Evolutionary conservation across 2,329 filamentous ascomycete species (phyloP), one percentile per base, ranked within the genome.

Genomic region (Massarina eburnea): DNA sequence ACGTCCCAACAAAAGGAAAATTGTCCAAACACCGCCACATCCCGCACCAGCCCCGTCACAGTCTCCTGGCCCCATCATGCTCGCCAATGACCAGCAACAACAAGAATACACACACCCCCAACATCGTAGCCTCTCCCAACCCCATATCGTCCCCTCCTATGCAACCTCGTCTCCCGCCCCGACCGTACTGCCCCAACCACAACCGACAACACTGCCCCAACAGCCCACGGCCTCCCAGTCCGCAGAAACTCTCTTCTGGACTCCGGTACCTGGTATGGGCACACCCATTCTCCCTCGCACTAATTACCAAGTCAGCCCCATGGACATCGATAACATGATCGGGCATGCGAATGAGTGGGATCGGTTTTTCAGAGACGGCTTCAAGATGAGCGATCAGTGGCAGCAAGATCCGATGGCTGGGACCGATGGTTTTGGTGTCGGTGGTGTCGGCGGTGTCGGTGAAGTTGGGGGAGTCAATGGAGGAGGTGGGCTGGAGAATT

Each of bases 211-310:
- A 8, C 26, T 46, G 4, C 29, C 52, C 26, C 49, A 46, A 18
- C 45, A 45, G 1, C 35, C 56, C 8, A 52, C 53, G 8, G 45
- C 53, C 19, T 49, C 45, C 33, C 10, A 24, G 18, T 39, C 54
- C 1, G 49, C 54, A 18, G 60, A 64, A 32, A 47, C 52, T 8
- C 55, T 64, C 33, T 66, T 66, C 41, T 62, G 61, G 73, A 71
- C 69, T 10, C 72, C 73, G 1, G 70, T 74, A 10, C 64, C 67
- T 1, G 66, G 67, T 2, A 61, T 73, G 43, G 68, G 64, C 39
- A 67, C 70, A 7, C 72, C 73, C 2, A 64, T 68, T 5, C 39
- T 68, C 0, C 59, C 59, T 1, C 53, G 61, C n/a, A 60, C 45
- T 27, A 60, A 46, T 27, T 61, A 58, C 45, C 58, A 61, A 21